Base-by-base conservation (phyloP, 1,139 yeast species). In the Geotrichum carabidarum region DNA sequence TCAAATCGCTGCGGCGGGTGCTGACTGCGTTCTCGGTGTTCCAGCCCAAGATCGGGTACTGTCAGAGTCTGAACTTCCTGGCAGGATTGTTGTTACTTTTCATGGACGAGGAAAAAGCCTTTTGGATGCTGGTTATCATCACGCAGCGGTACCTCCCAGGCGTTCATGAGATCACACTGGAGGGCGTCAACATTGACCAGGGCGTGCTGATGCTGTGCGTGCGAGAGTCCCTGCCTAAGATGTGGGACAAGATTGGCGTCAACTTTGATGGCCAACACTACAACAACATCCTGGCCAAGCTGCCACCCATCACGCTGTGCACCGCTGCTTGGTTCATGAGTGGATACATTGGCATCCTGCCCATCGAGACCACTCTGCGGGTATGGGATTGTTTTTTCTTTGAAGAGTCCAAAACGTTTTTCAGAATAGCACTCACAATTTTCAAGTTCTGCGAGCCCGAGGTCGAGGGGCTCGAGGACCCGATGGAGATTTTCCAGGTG, bases 321-420 rank as follows among this genome's bases (percentile, higher is more conserved):
- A 91, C 98, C 0, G 91, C 97, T 0, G 84, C 96, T 48, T 93
- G 99, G 99, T 93, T 93, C 68, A 93, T 93, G 99, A 86, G 96
- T 60, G 80, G 89, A 6, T 93, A 86, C 71, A 89, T 91, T 38
- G 96, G 96, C 0, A 81, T 83, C 1, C 71, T 93, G 43, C 99
- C 98, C 0, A 81, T 88, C 14, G 98, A 93, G 66, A 82, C 95
- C 0, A 85, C 88, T 9, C 73, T 93, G 50, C 74, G 98, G 56
- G 84, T 93, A 0, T 93, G 99, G 99, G 99, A 93, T 69, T 87
- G 94, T 51, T 72, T 93, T 55, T 90, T 95, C 76, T 89, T 86
- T 65, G 98, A 93, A 68, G 97, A 91, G 31, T 84, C 95, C 1
- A 89, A 88, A 66, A 81, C 94, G 5, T 76, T 93, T 18, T 93